Percentiles rank a stretch among this genome's conserved stretches.
phyloP scores from a whole-genome alignment of 2,329 filamentous ascomycete genomes.

The Cladosporium sp. region DNA sequence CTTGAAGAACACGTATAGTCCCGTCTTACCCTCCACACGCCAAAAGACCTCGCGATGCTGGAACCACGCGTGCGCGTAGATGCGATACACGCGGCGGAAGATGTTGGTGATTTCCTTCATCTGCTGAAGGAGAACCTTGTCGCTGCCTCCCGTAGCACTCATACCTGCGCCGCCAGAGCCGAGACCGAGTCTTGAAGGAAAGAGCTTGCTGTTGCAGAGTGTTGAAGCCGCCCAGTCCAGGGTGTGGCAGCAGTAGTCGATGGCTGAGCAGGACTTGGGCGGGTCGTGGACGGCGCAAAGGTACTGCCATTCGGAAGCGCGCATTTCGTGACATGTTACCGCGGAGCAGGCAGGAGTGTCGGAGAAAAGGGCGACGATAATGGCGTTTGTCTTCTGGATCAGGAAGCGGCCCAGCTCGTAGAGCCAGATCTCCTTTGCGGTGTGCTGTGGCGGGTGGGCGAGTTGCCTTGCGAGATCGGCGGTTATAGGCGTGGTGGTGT shows the following conservation, averaged over 20 bases:
- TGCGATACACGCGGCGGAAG: conserved; percentile 88
- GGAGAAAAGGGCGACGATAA: conserved; percentile 90
- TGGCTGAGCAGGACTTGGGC: conserved; percentile 94
- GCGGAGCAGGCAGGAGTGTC: conserved; percentile 87
- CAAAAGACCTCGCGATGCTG: conserved; percentile 95
- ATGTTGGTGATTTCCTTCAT: conserved; percentile 90
- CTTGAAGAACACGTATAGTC: conserved; percentile 95
- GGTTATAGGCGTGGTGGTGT: conserved; percentile 74
- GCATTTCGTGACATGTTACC: conserved; percentile 94
- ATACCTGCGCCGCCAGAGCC: conserved; percentile 39
- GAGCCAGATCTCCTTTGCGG: conserved; percentile 89
- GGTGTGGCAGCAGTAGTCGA: conserved; percentile 98
- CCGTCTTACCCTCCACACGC: conserved; percentile 86
- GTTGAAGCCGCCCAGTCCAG: conserved; percentile 97
- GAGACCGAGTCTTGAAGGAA: conserved; percentile 76
- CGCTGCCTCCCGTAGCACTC: conserved; percentile 32
- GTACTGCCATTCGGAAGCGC: conserved; percentile 98
- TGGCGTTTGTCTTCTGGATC: conserved; percentile 87
- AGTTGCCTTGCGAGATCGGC: conserved; percentile 74
- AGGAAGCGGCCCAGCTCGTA: conserved; percentile 97
- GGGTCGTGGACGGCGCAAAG: conserved; percentile 96
- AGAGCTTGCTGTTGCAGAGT: conserved; percentile 91
- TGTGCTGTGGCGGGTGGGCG: conserved; percentile 74
- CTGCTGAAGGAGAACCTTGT: conserved; percentile 52
- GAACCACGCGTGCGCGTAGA: conserved; percentile 99